A percentile compares a stretch with the other conserved stretches of the same genome.
Conservation (phyloP, 2,329 filamentous ascomycete genomes). For the Fusarium sarcochroum region DNA sequence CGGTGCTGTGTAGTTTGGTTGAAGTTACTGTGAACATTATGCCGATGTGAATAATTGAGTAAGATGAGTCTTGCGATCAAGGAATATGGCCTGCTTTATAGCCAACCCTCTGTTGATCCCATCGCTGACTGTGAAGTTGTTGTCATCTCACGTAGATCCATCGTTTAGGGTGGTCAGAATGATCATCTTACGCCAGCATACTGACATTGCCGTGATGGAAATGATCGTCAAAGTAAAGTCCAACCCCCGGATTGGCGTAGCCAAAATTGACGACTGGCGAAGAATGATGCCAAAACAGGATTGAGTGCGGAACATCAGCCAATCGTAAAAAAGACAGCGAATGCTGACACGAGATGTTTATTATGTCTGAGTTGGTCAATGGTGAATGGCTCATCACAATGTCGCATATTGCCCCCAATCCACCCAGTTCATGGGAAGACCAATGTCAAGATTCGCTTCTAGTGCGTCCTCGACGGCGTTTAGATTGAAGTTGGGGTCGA, state of each 20-base stretch:
- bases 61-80: not conserved
- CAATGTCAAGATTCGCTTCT: slow-evolving; percentile 68
- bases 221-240: not conserved
- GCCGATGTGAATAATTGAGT: not conserved
- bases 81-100: slow-evolving; percentile 9
- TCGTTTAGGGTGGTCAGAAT: slow-evolving; percentile 6
- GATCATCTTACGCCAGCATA: not conserved
- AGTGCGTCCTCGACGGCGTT: slow-evolving; percentile 68
- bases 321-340: not conserved
- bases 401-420: slow-evolving; percentile 59
- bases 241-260: not conserved
- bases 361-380: not conserved
- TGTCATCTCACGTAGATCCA: not conserved
- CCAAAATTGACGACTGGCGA: not conserved
- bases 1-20: slow-evolving; percentile 52
- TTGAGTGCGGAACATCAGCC: not conserved
- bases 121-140: not conserved
- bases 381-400: slow-evolving; percentile 26
- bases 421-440: slow-evolving; percentile 66
- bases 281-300: not conserved
- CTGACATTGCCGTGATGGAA: not conserved
- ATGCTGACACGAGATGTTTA: slow-evolving; percentile 13
- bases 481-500: slow-evolving; percentile 68
- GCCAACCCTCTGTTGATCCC: not conserved
- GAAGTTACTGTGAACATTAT: slow-evolving; percentile 5